These are phyloP conservation scores for Cardamine chenopodiifolia DNA, from an alignment of 345 rosid species.

Conservation along the genomic window DNA sequence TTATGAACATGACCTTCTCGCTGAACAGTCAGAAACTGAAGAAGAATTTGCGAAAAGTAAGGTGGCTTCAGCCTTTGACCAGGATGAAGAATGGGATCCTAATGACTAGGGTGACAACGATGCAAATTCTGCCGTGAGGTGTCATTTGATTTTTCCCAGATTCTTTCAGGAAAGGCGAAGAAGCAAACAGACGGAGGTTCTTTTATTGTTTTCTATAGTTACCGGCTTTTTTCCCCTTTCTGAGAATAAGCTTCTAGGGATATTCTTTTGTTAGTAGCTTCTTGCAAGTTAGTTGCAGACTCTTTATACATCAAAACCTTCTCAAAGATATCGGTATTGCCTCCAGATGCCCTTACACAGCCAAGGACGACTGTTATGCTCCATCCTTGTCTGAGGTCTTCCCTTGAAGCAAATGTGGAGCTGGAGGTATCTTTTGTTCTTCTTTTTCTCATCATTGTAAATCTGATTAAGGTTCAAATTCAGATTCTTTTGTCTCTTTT, in stretches of 20 bases:
- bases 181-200: constrained; percentile 42
- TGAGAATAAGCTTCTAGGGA: constrained; percentile 49
- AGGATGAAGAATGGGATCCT: constrained; percentile 96
- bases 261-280: constrained; percentile 52
- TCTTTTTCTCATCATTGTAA: constrained; percentile 40
- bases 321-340: constrained; percentile 37
- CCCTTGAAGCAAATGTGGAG: constrained; percentile 35
- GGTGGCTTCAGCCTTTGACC: constrained; percentile 55
- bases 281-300: constrained; percentile 35
- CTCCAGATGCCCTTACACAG: constrained; percentile 27
- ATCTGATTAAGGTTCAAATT: constrained; percentile 36
- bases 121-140: constrained; percentile 21
- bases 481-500: constrained; percentile 40
- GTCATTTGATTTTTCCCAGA: constrained; percentile 38
- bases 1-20: constrained; percentile 51
- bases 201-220: constrained; percentile 37
- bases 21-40: constrained; percentile 61
- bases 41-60: constrained; percentile 50
- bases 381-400: constrained; percentile 28
- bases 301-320: constrained; percentile 39
- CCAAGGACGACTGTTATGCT: constrained; percentile 15
- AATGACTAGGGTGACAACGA: constrained; percentile 59
- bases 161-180: constrained; percentile 41
- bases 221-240: constrained; percentile 36
- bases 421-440: constrained; percentile 39